Conservation (phyloP, 2,329 filamentous ascomycete genomes). For the Fusarium pseudonygamai region DNA sequence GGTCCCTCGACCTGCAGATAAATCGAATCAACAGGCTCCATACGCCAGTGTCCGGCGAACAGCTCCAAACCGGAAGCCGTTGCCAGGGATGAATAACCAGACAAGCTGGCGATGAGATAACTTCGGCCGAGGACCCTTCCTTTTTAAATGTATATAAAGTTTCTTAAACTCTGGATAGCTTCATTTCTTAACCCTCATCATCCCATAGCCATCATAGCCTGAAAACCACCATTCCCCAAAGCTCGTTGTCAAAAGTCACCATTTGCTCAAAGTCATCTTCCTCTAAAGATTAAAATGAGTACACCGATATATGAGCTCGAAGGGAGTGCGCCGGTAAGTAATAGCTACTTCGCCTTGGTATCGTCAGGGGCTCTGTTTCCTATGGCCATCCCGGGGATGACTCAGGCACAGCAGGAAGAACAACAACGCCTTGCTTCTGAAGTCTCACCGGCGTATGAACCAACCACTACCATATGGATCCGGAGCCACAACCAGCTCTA, state of each 20-base stretch:
- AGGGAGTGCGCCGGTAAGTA: not conserved
- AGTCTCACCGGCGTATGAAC: not conserved
- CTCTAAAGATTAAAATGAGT: not conserved
- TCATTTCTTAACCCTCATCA: not conserved
- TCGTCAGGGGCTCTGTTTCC: not conserved
- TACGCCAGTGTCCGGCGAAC: not conserved
- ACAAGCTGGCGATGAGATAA: not conserved
- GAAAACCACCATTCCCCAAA: not conserved
- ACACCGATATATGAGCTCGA: not conserved
- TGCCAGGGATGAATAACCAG: not conserved
- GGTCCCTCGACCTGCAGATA: not conserved
- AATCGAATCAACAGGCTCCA: not conserved
- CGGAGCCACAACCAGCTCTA: not conserved
- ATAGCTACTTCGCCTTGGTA: not conserved
- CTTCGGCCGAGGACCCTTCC: not conserved
- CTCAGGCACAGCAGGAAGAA: not conserved
- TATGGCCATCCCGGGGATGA: not conserved
- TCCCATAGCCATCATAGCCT: not conserved
- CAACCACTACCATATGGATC: not conserved
- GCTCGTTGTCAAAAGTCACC: not conserved
- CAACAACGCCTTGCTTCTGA: not conserved
- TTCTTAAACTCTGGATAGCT: fast-evolving
- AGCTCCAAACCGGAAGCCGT: not conserved
- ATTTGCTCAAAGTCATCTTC: not conserved
- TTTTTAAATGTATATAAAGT: not conserved